Evolutionary conservation across 371 early-diverging fungal species (phyloP).

Genomic region (Smittium mucronatum): DNA sequence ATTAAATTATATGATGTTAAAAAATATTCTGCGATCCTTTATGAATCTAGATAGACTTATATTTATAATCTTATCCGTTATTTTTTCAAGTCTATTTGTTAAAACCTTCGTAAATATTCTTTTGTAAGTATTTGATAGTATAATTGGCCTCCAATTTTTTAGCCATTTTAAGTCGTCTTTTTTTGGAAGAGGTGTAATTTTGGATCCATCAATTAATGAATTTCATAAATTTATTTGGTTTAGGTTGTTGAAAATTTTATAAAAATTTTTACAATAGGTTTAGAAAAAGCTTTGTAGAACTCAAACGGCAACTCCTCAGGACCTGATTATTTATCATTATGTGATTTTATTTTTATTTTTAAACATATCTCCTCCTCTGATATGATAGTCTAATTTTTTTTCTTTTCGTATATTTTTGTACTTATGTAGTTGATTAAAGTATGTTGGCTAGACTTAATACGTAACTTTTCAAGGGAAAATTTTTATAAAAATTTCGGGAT

Average conservation of each 20-base stretch:
- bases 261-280: neutral
- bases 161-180: slow-evolving; percentile 13
- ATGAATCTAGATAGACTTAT: neutral
- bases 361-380: neutral
- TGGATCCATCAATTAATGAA: neutral
- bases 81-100: slow-evolving; percentile 2
- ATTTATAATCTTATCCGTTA: neutral
- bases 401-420: neutral
- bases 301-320: slow-evolving; percentile 14
- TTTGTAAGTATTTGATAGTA: slow-evolving; percentile 13
- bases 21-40: slow-evolving; percentile 1
- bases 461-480: neutral
- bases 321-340: slow-evolving; percentile 12
- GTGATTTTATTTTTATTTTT: neutral
- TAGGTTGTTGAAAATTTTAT: neutral
- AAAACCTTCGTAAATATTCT: slow-evolving; percentile 13
- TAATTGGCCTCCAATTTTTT: slow-evolving; percentile 14
- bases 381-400: neutral
- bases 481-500: neutral
- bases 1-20: neutral
- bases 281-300: neutral
- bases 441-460: neutral
- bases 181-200: slow-evolving; percentile 10
- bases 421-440: neutral
- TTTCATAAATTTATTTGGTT: neutral